Conservation (phyloP, 768 basidiomycete genomes). For the Suillus subaureus region DNA sequence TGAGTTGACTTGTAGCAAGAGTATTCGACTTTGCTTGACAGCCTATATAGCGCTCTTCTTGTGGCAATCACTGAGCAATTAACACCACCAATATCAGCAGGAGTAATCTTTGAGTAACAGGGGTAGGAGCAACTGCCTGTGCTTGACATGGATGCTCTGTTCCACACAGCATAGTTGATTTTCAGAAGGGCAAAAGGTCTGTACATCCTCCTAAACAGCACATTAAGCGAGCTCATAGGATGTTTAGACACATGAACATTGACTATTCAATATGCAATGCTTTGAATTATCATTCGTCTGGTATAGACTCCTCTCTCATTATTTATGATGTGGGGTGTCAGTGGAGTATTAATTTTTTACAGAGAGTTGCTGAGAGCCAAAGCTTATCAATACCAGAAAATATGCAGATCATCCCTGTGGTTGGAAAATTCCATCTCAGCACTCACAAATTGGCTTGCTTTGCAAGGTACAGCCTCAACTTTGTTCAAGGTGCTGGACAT, state of each 20-base stretch:
- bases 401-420: slow-evolving; percentile 15
- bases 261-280: slow-evolving; percentile 30
- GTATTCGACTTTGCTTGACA: too few species aligned
- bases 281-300: slow-evolving; percentile 14
- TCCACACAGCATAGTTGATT: slow-evolving; percentile 16
- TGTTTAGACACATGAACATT: slow-evolving; percentile 29
- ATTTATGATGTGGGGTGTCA: slow-evolving; percentile 36
- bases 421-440: slow-evolving; percentile 35
- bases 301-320: slow-evolving; percentile 12
- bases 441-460: slow-evolving; percentile 22
- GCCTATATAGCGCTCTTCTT: too few species aligned
- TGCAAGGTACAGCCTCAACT: too few species aligned
- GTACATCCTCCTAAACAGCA: not conserved
- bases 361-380: slow-evolving; percentile 1
- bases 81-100: too few species aligned
- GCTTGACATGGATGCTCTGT: too few species aligned
- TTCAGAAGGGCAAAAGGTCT: slow-evolving; percentile 30
- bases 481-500: too few species aligned
- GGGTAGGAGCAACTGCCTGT: too few species aligned
- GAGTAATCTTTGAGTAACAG: too few species aligned
- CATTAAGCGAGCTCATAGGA: not conserved
- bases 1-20: too few species aligned
- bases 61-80: too few species aligned
- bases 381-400: not conserved
- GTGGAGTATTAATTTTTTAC: slow-evolving; percentile 21